Evolutionary conservation across 163 green algal species (phyloP).

Genomic region (Prototheca stagnorum): DNA sequence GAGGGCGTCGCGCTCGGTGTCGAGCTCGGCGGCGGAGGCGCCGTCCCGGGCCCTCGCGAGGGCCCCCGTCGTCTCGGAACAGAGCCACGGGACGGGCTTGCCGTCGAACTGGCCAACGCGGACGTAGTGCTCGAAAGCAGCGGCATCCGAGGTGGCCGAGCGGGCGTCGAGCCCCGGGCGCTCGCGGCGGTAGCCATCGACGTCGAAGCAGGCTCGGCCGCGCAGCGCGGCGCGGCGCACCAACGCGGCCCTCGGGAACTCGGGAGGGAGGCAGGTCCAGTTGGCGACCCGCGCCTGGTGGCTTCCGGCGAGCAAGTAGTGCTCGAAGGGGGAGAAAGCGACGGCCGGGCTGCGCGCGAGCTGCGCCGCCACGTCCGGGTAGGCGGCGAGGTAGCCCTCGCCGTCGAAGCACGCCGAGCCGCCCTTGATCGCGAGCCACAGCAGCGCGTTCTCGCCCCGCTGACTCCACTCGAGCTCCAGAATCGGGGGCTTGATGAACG

Average conservation of each 20-base stretch:
- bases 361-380: not conserved
- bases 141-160: not conserved
- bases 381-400: not conserved
- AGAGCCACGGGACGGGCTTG: not conserved
- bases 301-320: slow-evolving; percentile 1
- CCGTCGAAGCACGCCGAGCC: slow-evolving; percentile 4
- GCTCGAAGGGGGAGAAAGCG: slow-evolving; percentile 3
- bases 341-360: not conserved
- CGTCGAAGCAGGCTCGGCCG: slow-evolving; percentile 1
- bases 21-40: not conserved
- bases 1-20: not conserved
- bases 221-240: not conserved
- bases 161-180: not conserved
- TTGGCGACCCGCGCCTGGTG: not conserved
- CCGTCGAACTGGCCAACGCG: not conserved
- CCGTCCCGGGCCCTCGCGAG: not conserved
- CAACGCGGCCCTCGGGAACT: not conserved
- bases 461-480: slow-evolving; percentile 5
- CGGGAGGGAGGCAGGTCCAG: not conserved
- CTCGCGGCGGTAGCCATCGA: not conserved
- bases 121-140: not conserved
- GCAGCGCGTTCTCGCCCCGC: not conserved
- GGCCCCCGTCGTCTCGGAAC: not conserved
- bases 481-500: not conserved
- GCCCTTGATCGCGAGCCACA: not conserved